Evolutionary conservation across 345 rosid genomes (phyloP).

Genomic region (Pseudoturritis turrita): DNA sequence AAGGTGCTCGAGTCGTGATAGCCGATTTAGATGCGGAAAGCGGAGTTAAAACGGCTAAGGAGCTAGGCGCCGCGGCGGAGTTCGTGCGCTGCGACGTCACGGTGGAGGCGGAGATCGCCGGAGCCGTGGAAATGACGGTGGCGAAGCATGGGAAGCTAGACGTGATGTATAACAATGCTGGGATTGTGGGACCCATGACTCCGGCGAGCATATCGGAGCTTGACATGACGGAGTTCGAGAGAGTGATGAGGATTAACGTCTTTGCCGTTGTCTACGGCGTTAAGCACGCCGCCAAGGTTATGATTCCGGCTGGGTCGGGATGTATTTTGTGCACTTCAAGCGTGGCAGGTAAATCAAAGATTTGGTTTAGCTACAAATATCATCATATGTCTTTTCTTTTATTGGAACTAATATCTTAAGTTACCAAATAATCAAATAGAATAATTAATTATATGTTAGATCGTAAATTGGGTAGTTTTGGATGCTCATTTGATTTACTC

Average conservation of each 20-base stretch:
- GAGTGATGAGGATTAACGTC: conserved; percentile 52
- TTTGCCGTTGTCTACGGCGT: conserved; percentile 51
- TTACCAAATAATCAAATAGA: too few species aligned
- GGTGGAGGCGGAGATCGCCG: conserved; percentile 47
- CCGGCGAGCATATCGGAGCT: conserved; percentile 61
- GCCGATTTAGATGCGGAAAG: conserved; percentile 34
- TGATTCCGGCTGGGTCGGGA: conserved; percentile 56
- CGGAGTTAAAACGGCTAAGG: conserved; percentile 38
- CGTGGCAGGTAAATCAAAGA: conserved; percentile 21
- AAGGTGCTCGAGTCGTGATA: conserved; percentile 63
- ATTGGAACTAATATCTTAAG: too few species aligned
- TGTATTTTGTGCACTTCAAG: conserved; percentile 75
- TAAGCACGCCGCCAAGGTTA: conserved; percentile 72
- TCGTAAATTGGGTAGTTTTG: too few species aligned
- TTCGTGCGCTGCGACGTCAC: conserved; percentile 56
- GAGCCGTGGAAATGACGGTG: conserved; percentile 43
- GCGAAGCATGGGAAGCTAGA: conserved; percentile 53
- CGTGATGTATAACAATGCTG: conserved; percentile 75
- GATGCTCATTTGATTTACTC: too few species aligned
- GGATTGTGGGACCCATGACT: conserved; percentile 40
- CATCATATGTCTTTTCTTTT: too few species aligned
- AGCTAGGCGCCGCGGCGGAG: conserved; percentile 51
- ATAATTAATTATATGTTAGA: too few species aligned
- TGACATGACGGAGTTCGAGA: conserved; percentile 56
- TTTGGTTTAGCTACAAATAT: background rate